These are phyloP conservation scores for Vigna unguiculata DNA, from an alignment of 306 rosid species.

Conservation along the genomic window DNA sequence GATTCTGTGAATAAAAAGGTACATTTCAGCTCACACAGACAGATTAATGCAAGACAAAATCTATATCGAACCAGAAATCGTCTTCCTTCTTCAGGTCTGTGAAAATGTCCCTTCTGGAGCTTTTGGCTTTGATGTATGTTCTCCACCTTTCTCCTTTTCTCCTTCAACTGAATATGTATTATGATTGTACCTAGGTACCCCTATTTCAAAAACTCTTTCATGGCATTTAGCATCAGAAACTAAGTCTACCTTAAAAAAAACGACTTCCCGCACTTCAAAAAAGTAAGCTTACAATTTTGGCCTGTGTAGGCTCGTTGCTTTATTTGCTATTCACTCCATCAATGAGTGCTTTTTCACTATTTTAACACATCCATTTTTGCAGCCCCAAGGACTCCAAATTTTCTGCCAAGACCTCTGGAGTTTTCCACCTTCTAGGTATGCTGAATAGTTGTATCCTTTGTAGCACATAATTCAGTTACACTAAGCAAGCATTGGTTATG, in stretches of 20 bases:
- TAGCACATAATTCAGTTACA: background rate
- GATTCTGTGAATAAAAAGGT: constrained; percentile 84
- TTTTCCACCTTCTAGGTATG: constrained; percentile 82
- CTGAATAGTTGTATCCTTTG: constrained; percentile 32
- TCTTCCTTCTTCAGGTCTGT: constrained; percentile 73
- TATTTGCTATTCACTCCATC: constrained; percentile 5
- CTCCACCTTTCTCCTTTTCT: background rate
- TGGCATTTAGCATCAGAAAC: constrained; percentile 98
- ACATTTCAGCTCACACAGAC: constrained; percentile 68
- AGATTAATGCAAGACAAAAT: constrained; percentile 64
- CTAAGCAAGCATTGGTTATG: constrained; percentile 10
- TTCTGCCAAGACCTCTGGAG: constrained; percentile 63
- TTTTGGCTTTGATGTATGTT: constrained; percentile 15
- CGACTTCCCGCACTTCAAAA: constrained; percentile 54
- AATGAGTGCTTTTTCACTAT: constrained; percentile 1
- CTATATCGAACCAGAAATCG: constrained; percentile 64
- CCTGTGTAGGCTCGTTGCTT: constrained; percentile 4
- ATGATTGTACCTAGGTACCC: constrained; percentile 49
- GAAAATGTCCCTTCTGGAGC: constrained; percentile 17
- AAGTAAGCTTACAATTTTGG: constrained; percentile 52
- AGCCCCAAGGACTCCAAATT: constrained; percentile 56
- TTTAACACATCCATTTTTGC: constrained; percentile 47
- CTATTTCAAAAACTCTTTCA: constrained; percentile 83
- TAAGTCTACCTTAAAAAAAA: constrained; percentile 73
- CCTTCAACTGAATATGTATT: constrained; percentile 5